Base-by-base conservation (phyloP, 2,329 filamentous ascomycete genomes). In the Cucurbitaria berberidis region DNA sequence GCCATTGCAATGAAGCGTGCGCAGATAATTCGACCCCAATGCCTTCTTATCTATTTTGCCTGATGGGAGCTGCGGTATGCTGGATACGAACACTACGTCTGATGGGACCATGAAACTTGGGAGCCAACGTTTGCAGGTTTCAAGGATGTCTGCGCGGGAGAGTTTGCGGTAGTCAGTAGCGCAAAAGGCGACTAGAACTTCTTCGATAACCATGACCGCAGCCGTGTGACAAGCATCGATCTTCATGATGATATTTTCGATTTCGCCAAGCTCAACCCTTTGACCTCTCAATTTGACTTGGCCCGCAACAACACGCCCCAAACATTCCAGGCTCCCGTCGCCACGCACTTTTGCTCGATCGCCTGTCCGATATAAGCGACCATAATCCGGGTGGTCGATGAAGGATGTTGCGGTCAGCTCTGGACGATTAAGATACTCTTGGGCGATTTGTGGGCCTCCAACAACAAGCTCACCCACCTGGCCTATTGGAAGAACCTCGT, bases 271-370 rank as follows among this genome's bases (percentile, higher is more conserved):
- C 67, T 95, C 89, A 45, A 96, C 84, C 43, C 91, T 82, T 73
- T 96, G 92, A 1, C 92, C 92, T 47, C 91, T 84, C 7, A 96
- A 80, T 74, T 96, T 96, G 45, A 96, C 87, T 72, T 97, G 93
- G 0, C 90, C 91, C 44, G 86, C 85, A 2, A 84, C 84, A 11
- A 96, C 87, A 10, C 93, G 87, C 0, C 93, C 93, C 29, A 93
- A 81, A 66, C 90, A 96, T 70, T 96, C 89, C n/a, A 97, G 80
- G 0, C 82, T 84, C 0, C 91, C 90, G 54, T 89, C 81, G 0
- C 80, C 62, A 1, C 83, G 81, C 43, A 96, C 81, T 19, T 84
- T 82, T 4, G 89, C 93, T 68, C 89, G 91, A 74, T 97, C 93
- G 0, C 92, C 92, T 0, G 92, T 96, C 26, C 90, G 84, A 73